phyloP scores from a whole-genome alignment of 1,284 basidiomycete species.

The Coniferiporia sulphurascens region DNA sequence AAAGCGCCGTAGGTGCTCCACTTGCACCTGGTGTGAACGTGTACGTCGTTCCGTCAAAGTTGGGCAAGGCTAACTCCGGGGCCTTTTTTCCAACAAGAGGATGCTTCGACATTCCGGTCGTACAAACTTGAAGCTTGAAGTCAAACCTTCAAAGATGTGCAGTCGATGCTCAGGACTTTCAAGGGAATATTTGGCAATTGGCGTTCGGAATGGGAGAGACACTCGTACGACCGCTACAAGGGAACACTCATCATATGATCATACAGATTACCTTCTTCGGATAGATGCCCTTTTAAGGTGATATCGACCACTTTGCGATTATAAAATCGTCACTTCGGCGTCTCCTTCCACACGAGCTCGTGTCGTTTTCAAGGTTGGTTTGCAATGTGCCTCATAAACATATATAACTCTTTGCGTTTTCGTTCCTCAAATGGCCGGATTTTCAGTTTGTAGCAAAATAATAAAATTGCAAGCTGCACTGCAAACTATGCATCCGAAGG shows the following conservation, averaged over 20 bases:
- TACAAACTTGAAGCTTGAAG: background rate
- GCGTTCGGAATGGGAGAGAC: background rate
- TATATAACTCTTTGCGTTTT: too few species aligned
- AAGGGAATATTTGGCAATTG: too few species aligned
- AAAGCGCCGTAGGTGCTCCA: slow-evolving; percentile 54
- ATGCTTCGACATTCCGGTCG: slow-evolving; percentile 24
- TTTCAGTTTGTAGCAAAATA: too few species aligned
- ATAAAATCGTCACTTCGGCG: background rate
- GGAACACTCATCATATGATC: too few species aligned
- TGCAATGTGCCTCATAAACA: too few species aligned
- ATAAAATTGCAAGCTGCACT: too few species aligned
- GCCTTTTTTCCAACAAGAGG: slow-evolving; percentile 45
- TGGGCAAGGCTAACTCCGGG: slow-evolving; percentile 45
- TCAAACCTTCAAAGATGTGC: too few species aligned
- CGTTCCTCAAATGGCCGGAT: too few species aligned
- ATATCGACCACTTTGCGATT: background rate
- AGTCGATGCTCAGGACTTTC: too few species aligned
- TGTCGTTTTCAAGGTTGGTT: too few species aligned
- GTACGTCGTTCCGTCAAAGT: slow-evolving; percentile 44
- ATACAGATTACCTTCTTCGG: background rate
- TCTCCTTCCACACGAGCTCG: too few species aligned
- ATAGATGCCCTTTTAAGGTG: background rate
- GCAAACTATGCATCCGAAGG: background rate
- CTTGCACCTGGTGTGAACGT: slow-evolving; percentile 43
- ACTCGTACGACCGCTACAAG: too few species aligned